Evolutionary conservation across 306 rosid genomes (phyloP).

Genomic region (Castanea sativa): DNA sequence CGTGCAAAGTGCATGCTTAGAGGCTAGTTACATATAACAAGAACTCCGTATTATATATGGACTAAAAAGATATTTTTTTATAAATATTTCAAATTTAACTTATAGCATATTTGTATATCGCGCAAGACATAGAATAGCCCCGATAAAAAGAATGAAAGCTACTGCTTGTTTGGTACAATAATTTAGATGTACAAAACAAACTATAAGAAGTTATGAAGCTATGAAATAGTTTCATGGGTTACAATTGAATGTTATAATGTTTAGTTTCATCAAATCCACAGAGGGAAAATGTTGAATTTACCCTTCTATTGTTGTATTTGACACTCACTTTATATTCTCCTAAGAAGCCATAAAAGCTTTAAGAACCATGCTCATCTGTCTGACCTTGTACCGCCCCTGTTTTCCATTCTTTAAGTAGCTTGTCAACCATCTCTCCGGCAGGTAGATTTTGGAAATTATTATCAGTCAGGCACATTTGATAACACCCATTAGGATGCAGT

Average conservation of each 20-base stretch:
- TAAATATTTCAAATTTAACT: too few species aligned
- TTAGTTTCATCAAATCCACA: slow-evolving; percentile 60
- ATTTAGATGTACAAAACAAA: too few species aligned
- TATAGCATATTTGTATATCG: too few species aligned
- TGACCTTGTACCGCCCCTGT: slow-evolving; percentile 35
- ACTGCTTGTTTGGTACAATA: too few species aligned
- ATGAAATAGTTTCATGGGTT: not conserved
- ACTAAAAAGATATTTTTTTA: too few species aligned
- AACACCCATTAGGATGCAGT: slow-evolving; percentile 73
- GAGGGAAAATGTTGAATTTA: slow-evolving; percentile 56
- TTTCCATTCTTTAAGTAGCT: slow-evolving; percentile 72
- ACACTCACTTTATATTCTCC: slow-evolving; percentile 61
- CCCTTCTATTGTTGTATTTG: slow-evolving; percentile 40
- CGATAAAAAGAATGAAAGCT: too few species aligned
- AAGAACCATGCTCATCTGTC: slow-evolving; percentile 63
- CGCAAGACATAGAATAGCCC: too few species aligned
- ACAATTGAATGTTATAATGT: slow-evolving; percentile 56
- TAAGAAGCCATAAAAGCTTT: slow-evolving; percentile 73
- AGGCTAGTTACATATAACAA: too few species aligned
- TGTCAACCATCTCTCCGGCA: slow-evolving; percentile 76
- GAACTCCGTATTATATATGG: too few species aligned
- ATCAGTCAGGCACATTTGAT: slow-evolving; percentile 86
- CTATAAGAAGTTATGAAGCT: too few species aligned
- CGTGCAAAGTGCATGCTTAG: too few species aligned
- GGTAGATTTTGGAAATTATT: slow-evolving; percentile 60